Conservation (phyloP, 805 yeast genomes). For the Wickerhamomyces hampshirensis region DNA sequence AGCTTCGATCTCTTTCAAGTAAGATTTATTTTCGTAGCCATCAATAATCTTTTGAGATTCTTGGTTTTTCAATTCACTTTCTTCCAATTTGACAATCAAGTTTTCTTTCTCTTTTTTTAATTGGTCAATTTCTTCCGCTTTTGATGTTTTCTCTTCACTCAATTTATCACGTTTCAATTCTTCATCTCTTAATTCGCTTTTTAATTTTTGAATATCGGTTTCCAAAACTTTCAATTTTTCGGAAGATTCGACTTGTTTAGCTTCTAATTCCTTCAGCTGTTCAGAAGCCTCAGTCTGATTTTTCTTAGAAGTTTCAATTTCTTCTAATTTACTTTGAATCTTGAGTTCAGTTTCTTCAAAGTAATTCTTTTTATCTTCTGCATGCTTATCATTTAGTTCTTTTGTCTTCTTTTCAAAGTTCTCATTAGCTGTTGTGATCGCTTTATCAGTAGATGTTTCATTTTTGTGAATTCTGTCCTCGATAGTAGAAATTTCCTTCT, state of each 20-base stretch:
- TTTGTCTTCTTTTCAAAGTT: conserved; percentile 15
- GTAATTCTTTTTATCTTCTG: conserved; percentile 16
- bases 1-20: conserved; percentile 14
- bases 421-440: conserved; percentile 13
- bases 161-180: conserved; percentile 17
- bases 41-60: conserved; percentile 10
- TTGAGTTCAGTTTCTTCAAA: conserved; percentile 21
- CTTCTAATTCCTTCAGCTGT: conserved; percentile 21
- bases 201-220: conserved; percentile 15
- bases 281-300: conserved; percentile 17
- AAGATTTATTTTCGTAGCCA: conserved; percentile 10
- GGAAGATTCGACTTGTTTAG: conserved; percentile 20
- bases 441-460: conserved; percentile 10
- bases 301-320: conserved; percentile 19
- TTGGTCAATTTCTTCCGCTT: conserved; percentile 14
- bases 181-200: conserved; percentile 13
- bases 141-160: conserved; percentile 10
- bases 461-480: conserved; percentile 16
- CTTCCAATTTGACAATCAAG: conserved; percentile 8
- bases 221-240: conserved; percentile 17
- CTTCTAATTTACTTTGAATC: conserved; percentile 15
- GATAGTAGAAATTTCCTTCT: conserved; percentile 18
- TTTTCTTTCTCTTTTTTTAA: conserved; percentile 18
- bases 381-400: conserved; percentile 21
- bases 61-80: conserved; percentile 8